Percentiles rank a stretch among this genome's conserved stretches.
phyloP scores from a whole-genome alignment of 441 rosid genomes.

The Euphorbia celastroides region DNA sequence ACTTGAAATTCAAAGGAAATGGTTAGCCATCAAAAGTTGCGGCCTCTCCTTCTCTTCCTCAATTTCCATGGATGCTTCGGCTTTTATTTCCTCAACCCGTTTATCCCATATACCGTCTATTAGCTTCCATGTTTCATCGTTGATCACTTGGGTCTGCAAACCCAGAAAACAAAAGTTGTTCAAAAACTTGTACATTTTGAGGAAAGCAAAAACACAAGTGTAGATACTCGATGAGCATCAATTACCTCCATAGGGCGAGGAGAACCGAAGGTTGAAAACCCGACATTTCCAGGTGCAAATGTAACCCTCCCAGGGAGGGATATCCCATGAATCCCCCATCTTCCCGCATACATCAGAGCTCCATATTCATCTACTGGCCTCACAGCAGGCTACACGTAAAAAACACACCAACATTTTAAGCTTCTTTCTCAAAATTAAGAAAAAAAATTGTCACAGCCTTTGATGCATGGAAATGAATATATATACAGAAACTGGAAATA shows the following conservation, averaged over 20 bases:
- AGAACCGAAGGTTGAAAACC: conserved; percentile 89
- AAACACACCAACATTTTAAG: conserved; percentile 3
- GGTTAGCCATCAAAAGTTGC: conserved; percentile 80
- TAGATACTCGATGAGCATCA: not conserved
- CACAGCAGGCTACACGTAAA: conserved; percentile 50
- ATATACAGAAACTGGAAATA: not conserved
- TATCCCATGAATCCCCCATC: conserved; percentile 93
- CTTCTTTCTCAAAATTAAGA: no score
- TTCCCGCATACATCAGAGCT: conserved; percentile 81
- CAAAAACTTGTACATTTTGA: no score
- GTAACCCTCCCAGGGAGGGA: conserved; percentile 91
- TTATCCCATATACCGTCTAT: conserved; percentile 79
- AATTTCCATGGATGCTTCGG: conserved; percentile 52
- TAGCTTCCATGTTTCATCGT: conserved; percentile 87
- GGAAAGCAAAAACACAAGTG: conserved; percentile 13
- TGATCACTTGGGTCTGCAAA: conserved; percentile 68
- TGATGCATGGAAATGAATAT: no score
- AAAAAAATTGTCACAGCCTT: conserved; percentile 9
- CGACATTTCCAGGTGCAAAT: conserved; percentile 95
- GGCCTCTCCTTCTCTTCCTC: conserved; percentile 76
- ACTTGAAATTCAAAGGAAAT: conserved; percentile 75
- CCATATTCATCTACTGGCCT: conserved; percentile 82
- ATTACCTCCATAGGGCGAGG: conserved; percentile 85
- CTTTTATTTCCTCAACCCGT: conserved; percentile 63
- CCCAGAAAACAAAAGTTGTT: not conserved